A percentile compares a stretch with the other conserved stretches of the same genome.
phyloP scores from a whole-genome alignment of 1,139 yeast genomes.

The Geotrichum citri-aurantii region DNA sequence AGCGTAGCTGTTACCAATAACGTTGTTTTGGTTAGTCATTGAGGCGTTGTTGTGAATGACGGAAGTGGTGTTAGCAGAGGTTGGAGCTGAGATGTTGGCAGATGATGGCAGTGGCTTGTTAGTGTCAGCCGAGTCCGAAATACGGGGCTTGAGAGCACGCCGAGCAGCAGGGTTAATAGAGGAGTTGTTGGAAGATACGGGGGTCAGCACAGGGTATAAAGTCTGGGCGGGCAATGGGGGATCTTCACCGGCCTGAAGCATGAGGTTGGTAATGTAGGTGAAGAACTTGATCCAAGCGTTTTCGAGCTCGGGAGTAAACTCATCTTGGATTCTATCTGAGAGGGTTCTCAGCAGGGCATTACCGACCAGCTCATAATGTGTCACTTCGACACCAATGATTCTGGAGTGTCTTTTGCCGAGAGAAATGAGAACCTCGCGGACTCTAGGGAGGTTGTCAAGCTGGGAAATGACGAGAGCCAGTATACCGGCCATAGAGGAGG shows the following conservation, averaged over 20 bases:
- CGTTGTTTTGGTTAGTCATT: background rate
- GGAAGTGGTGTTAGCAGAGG: constrained; percentile 11
- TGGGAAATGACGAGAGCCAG: constrained; percentile 53
- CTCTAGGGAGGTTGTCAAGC: constrained; percentile 40
- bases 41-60: constrained; percentile 12
- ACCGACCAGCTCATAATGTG: constrained; percentile 73
- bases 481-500: constrained; percentile 78
- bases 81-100: constrained; percentile 7
- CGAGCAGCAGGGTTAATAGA: constrained; percentile 13
- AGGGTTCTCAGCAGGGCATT: constrained; percentile 69
- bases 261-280: constrained; percentile 54
- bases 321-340: constrained; percentile 55
- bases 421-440: constrained; percentile 56
- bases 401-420: constrained; percentile 74
- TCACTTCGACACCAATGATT: constrained; percentile 66
- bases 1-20: background rate
- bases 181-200: constrained; percentile 17
- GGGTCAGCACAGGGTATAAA: constrained; percentile 21
- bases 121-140: constrained; percentile 8
- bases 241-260: constrained; percentile 61
- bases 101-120: constrained; percentile 13
- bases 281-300: constrained; percentile 63
- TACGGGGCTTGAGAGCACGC: constrained; percentile 21
- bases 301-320: constrained; percentile 45
- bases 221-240: constrained; percentile 38